A percentile compares a stretch with the other conserved stretches of the same genome.
phyloP scores from a whole-genome alignment of 257 asterid species.

The Verbena officinalis region DNA sequence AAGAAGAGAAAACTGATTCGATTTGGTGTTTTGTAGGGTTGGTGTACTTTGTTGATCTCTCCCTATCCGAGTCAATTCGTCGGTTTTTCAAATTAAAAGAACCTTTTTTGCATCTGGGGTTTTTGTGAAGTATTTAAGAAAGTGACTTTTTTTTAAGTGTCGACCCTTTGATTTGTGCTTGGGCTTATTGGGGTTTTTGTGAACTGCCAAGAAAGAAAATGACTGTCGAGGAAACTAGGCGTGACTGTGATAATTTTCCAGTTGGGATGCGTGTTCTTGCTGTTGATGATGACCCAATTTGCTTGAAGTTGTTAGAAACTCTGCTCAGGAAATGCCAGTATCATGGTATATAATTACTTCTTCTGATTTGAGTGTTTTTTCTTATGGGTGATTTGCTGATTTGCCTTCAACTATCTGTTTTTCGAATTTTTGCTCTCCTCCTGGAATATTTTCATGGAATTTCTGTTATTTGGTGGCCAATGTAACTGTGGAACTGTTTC shows the following conservation, averaged over 20 bases:
- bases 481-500: conserved; percentile 9
- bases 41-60: conserved; percentile 32
- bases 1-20: conserved; percentile 35
- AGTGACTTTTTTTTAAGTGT: conserved; percentile 30
- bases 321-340: conserved; percentile 80
- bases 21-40: conserved; percentile 60
- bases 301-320: conserved; percentile 69
- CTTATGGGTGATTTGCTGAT: conserved; percentile 12
- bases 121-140: conserved; percentile 32
- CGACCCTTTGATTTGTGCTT: conserved; percentile 29
- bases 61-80: conserved; percentile 25
- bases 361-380: conserved; percentile 7
- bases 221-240: conserved; percentile 68
- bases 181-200: conserved; percentile 22
- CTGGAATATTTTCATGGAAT: conserved; percentile 2
- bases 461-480: neutral
- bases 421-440: no score
- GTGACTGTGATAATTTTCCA: conserved; percentile 56
- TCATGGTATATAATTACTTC: conserved; percentile 49
- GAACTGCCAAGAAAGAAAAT: conserved; percentile 37
- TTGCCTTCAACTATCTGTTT: neutral
- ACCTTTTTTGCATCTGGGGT: conserved; percentile 34
- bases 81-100: neutral
- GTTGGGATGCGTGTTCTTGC: conserved; percentile 93
- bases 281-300: conserved; percentile 80